Evolutionary conservation across 2,329 filamentous ascomycete genomes (phyloP).

Genomic region (Akanthomyces muscarius): DNA sequence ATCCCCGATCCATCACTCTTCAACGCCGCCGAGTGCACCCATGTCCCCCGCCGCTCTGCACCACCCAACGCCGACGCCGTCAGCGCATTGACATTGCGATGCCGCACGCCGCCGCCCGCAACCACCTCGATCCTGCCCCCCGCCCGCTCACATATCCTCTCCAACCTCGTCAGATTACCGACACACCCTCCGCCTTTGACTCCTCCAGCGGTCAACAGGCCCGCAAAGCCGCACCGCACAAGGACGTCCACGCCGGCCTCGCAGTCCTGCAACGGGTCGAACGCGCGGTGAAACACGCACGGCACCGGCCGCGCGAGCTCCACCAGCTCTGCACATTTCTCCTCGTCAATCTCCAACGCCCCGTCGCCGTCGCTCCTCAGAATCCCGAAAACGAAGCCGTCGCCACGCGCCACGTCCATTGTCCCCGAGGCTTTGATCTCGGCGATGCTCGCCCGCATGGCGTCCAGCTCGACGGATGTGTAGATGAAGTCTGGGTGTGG

Average conservation of each 20-base stretch:
- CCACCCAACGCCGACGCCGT: conserved; percentile 19
- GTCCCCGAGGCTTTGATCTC: conserved; percentile 35
- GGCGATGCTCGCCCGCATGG: conserved; percentile 40
- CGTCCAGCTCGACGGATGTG: conserved; percentile 37
- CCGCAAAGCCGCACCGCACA: conserved; percentile 43
- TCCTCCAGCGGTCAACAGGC: conserved; percentile 52
- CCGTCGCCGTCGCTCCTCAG: conserved; percentile 25
- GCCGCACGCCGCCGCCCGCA: conserved; percentile 49
- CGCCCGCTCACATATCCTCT: conserved; percentile 31
- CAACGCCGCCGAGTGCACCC: conserved; percentile 48
- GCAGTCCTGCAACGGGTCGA: conserved; percentile 43
- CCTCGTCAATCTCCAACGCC: conserved; percentile 35
- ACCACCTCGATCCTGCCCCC: conserved; percentile 41
- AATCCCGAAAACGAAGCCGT: conserved; percentile 56
- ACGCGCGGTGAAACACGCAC: conserved; percentile 55
- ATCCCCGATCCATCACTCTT: conserved; percentile 22
- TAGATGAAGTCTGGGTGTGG: conserved; percentile 46
- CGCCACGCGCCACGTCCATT: conserved; percentile 39
- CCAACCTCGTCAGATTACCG: conserved; percentile 37
- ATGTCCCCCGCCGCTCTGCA: conserved; percentile 25
- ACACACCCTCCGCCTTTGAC: conserved; percentile 34
- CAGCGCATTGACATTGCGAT: conserved; percentile 34
- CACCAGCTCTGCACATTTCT: conserved; percentile 39
- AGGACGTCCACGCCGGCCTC: conserved; percentile 32
- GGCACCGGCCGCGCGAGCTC: conserved; percentile 37